Percentiles rank a stretch among this genome's conserved stretches.
Conservation (phyloP, 441 rosid genomes). For the Manihot esculenta region DNA sequence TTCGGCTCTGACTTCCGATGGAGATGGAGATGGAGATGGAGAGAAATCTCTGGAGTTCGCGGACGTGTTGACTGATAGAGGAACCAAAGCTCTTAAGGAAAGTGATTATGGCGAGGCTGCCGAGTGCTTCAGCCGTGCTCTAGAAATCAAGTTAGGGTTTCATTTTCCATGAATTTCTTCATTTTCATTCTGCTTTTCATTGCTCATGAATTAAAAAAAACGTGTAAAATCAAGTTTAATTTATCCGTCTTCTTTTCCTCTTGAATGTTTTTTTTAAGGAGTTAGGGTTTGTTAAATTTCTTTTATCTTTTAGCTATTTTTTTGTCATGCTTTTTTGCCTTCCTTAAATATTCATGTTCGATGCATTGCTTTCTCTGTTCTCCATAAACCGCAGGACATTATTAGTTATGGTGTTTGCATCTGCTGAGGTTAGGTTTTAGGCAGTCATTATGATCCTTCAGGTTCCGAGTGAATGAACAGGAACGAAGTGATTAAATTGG, state of each 20-base stretch:
- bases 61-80: slow-evolving; percentile 59
- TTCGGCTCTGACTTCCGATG: slow-evolving; percentile 39
- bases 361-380: background rate
- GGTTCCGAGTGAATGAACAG: background rate
- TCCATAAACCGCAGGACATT: background rate
- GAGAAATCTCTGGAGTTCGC: slow-evolving; percentile 61
- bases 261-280: background rate
- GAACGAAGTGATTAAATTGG: background rate
- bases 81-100: slow-evolving; percentile 54
- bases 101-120: slow-evolving; percentile 68
- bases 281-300: slow-evolving; percentile 3
- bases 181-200: background rate
- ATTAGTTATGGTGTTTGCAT: background rate
- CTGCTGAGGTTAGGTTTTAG: background rate
- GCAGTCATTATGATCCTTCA: background rate
- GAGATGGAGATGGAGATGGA: slow-evolving; percentile 39
- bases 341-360: background rate
- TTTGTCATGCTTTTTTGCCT: background rate
- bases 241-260: background rate
- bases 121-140: slow-evolving; percentile 86
- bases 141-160: slow-evolving; percentile 70
- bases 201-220: background rate
- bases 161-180: background rate
- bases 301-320: background rate
- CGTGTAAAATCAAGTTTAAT: background rate